Conservation (phyloP, 495 filamentous ascomycete species). For the Penicillium ochrochloron region DNA sequence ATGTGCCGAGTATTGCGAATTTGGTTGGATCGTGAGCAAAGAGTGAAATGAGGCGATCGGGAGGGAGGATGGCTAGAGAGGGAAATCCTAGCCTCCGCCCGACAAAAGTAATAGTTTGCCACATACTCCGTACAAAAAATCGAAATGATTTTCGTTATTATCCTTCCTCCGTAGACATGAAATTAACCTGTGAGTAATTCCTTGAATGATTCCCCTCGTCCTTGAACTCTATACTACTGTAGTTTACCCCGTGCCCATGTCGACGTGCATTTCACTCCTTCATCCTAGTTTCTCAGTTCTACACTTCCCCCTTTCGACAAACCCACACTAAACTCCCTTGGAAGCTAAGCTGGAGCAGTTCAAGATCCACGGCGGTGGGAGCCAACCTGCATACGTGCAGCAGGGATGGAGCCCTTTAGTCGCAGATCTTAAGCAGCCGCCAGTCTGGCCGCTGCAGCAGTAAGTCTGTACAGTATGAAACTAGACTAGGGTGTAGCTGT, state of each 20-base stretch:
- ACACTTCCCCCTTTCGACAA: background rate
- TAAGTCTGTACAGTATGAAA: too few species aligned
- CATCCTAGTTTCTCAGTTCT: background rate
- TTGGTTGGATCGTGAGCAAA: slow-evolving; percentile 26
- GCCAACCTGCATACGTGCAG: slow-evolving; percentile 23
- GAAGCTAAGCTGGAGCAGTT: slow-evolving; percentile 4
- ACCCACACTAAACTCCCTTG: background rate
- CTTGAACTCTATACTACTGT: background rate
- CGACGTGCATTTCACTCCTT: background rate
- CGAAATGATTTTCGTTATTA: background rate
- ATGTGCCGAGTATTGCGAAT: slow-evolving; percentile 21
- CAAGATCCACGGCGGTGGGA: slow-evolving; percentile 18
- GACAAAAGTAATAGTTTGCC: background rate
- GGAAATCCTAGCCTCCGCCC: background rate
- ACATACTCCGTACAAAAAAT: too few species aligned
- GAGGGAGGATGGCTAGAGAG: background rate
- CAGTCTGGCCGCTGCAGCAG: slow-evolving; percentile 2
- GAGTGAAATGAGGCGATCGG: background rate
- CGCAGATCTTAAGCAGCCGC: slow-evolving; percentile 28
- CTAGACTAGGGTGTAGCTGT: slow-evolving; percentile 1
- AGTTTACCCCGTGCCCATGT: background rate
- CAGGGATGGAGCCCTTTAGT: slow-evolving; percentile 24
- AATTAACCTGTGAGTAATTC: background rate
- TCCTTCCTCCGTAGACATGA: background rate
- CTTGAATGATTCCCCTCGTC: background rate